These are phyloP conservation scores for Rhynchosporium secalis DNA, from an alignment of 2,329 filamentous ascomycete genomes.

Conservation along the genomic window DNA sequence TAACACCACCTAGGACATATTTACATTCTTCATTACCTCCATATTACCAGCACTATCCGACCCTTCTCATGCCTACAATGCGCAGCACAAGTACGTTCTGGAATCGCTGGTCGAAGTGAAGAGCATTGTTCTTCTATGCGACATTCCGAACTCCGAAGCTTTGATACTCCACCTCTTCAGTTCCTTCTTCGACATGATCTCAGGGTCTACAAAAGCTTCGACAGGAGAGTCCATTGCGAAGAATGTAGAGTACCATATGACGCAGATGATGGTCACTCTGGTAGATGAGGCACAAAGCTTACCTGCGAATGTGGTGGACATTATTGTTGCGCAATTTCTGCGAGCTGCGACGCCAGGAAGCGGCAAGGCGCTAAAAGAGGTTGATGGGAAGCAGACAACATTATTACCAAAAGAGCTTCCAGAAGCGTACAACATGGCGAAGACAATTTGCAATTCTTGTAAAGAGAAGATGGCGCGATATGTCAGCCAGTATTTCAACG, in stretches of 20 bases:
- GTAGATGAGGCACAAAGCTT: constrained; percentile 83
- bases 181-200: constrained; percentile 88
- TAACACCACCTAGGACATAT: constrained; percentile 70
- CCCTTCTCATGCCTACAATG: constrained; percentile 85
- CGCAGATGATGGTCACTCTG: constrained; percentile 76
- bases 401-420: constrained; percentile 85
- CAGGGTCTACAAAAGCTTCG: constrained; percentile 70
- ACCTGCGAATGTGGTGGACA: constrained; percentile 80
- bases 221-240: constrained; percentile 83
- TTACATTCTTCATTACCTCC: constrained; percentile 80
- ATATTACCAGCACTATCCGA: constrained; percentile 84
- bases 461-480: constrained; percentile 94
- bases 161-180: constrained; percentile 82
- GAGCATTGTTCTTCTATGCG: constrained; percentile 87
- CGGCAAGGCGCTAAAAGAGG: constrained; percentile 52
- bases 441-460: constrained; percentile 85
- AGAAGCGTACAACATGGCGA: constrained; percentile 93
- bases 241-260: constrained; percentile 92
- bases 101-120: constrained; percentile 89
- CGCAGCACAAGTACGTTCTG: constrained; percentile 88
- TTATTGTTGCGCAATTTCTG: constrained; percentile 93
- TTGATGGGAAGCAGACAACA: constrained; percentile 78
- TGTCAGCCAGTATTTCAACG: constrained; percentile 94
- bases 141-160: constrained; percentile 78
- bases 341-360: constrained; percentile 72